Conservation (phyloP, 306 rosid genomes). For the Bauhinia variegata region DNA sequence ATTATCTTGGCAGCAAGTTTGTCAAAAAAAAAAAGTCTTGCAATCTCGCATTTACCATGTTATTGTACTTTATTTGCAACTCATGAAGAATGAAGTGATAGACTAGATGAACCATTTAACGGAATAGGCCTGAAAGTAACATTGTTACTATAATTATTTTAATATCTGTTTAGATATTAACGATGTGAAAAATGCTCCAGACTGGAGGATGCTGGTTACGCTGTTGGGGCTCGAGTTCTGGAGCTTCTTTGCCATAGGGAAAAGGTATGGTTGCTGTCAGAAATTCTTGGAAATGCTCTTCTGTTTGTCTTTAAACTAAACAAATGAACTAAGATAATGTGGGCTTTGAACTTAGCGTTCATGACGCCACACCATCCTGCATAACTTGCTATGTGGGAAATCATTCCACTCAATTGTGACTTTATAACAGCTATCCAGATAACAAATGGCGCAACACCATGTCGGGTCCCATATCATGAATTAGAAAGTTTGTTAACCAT, state of each 20-base stretch:
- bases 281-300: conserved; percentile 2
- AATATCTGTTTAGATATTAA: neutral
- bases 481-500: conserved; percentile 5
- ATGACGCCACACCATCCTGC: too few species aligned
- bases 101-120: conserved; percentile 16
- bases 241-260: conserved; percentile 98
- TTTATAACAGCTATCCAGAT: neutral
- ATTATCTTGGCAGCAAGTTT: too few species aligned
- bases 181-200: conserved; percentile 48
- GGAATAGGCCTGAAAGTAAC: conserved; percentile 8
- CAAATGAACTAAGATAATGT: too few species aligned
- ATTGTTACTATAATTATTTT: neutral
- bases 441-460: neutral
- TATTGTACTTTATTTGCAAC: neutral
- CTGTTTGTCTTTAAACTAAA: neutral
- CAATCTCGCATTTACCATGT: neutral
- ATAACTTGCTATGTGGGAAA: too few species aligned
- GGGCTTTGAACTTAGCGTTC: too few species aligned
- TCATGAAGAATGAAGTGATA: neutral
- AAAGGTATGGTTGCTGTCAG: conserved; percentile 59
- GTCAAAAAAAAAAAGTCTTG: too few species aligned
- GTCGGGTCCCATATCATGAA: conserved; percentile 4
- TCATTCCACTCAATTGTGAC: neutral
- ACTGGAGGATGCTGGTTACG: conserved; percentile 96
- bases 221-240: conserved; percentile 93